Conservation (phyloP, 2,329 filamentous ascomycete genomes). For the Exophiala oligosperma region DNA sequence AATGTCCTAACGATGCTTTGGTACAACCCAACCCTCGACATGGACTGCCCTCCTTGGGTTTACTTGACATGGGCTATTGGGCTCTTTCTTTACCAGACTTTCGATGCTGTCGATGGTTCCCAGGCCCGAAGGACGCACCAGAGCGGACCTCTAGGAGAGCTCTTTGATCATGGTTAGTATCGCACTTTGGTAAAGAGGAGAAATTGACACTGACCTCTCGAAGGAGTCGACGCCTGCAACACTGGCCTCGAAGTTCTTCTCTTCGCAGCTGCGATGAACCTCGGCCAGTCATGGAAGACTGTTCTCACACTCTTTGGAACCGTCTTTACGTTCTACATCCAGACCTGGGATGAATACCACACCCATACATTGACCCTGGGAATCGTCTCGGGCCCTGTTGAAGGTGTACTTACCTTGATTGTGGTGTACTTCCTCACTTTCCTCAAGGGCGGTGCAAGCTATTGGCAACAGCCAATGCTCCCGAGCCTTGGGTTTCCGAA, state of each 20-base stretch:
- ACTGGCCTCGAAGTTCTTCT: constrained; percentile 90
- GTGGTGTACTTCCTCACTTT: constrained; percentile 81
- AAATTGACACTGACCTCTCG: constrained; percentile 14
- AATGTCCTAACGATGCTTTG: constrained; percentile 92
- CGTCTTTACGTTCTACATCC: constrained; percentile 94
- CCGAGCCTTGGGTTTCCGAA: constrained; percentile 67
- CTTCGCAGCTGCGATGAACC: constrained; percentile 88
- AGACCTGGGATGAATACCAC: constrained; percentile 99
- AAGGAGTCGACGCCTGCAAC: constrained; percentile 87
- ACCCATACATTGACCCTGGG: constrained; percentile 93
- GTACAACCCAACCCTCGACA: constrained; percentile 92
- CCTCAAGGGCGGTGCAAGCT: constrained; percentile 80
- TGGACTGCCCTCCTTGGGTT: constrained; percentile 92
- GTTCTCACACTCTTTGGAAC: constrained; percentile 80
- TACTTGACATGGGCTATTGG: constrained; percentile 90
- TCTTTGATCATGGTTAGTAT: constrained; percentile 83
- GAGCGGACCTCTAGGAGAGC: constrained; percentile 88
- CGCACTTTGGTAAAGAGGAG: background rate
- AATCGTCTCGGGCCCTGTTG: constrained; percentile 89
- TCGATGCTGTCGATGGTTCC: constrained; percentile 92
- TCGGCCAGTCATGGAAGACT: constrained; percentile 90
- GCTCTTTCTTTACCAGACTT: constrained; percentile 94
- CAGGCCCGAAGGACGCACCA: constrained; percentile 91
- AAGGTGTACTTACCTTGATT: constrained; percentile 84
- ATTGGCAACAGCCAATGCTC: constrained; percentile 87